These are phyloP conservation scores for Cladorrhinum sp. DNA, from an alignment of 2,329 filamentous ascomycete species.

Conservation along the genomic window DNA sequence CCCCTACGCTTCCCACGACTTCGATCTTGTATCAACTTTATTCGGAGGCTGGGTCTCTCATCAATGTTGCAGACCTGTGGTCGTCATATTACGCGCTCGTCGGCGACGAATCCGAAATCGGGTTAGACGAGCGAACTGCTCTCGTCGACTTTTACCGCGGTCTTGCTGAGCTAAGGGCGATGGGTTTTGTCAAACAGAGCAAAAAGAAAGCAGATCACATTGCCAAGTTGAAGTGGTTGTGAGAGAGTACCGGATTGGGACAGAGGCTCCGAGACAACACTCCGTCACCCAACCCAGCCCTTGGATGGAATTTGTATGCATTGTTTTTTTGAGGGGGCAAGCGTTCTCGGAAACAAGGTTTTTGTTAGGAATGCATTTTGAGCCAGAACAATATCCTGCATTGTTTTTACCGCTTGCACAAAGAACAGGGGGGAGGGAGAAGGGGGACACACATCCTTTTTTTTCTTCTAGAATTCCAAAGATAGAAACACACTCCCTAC, in stretches of 20 bases:
- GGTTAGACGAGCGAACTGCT: constrained; percentile 51
- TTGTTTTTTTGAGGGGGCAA: constrained; percentile 21
- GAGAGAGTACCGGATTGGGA: constrained; percentile 14
- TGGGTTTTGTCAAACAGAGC: constrained; percentile 86
- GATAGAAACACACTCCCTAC: constrained; percentile 20
- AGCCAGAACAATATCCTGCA: constrained; percentile 19
- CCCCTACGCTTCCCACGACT: constrained; percentile 64
- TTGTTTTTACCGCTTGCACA: constrained; percentile 8
- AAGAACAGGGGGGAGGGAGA: background rate
- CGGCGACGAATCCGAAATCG: constrained; percentile 43
- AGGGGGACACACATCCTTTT: background rate
- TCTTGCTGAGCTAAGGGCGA: constrained; percentile 76
- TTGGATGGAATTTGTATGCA: constrained; percentile 10
- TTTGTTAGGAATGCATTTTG: constrained; percentile 13
- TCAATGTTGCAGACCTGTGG: constrained; percentile 80
- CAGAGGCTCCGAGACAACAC: constrained; percentile 6
- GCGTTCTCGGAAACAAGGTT: background rate
- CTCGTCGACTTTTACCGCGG: constrained; percentile 81
- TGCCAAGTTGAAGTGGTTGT: constrained; percentile 82
- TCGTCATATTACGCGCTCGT: constrained; percentile 68
- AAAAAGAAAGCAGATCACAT: constrained; percentile 92
- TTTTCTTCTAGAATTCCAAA: constrained; percentile 14
- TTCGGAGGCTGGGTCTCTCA: constrained; percentile 69
- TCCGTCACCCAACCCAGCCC: background rate
- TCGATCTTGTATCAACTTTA: constrained; percentile 77